These are phyloP conservation scores for Carex kokanica DNA, from an alignment of 176 grass and related monocot species.

Conservation along the genomic window DNA sequence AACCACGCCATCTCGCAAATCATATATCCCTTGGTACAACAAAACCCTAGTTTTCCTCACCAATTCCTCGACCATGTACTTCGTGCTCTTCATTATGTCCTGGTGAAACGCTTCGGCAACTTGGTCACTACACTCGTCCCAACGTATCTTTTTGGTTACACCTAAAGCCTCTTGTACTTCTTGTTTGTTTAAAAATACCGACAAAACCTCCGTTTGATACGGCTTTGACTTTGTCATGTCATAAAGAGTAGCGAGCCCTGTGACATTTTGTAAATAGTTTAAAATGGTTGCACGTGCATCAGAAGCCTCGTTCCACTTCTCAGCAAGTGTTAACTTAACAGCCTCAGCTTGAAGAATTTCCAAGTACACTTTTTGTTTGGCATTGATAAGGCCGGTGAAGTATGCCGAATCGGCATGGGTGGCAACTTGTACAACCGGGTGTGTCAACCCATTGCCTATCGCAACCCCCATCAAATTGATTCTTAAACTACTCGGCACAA, in stretches of 20 bases:
- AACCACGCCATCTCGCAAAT: conserved; percentile 44
- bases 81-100: conserved; percentile 71
- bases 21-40: conserved; percentile 52
- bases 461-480: conserved; percentile 50
- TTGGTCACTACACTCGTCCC: conserved; percentile 37
- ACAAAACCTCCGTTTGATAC: conserved; percentile 28
- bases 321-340: conserved; percentile 18
- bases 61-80: conserved; percentile 49
- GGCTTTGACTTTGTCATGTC: conserved; percentile 39
- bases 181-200: conserved; percentile 38
- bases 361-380: conserved; percentile 23
- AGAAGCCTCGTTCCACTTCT: conserved; percentile 34
- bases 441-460: conserved; percentile 64
- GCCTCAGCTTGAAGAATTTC: conserved; percentile 39
- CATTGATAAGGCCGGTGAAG: conserved; percentile 67
- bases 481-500: background rate
- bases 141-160: conserved; percentile 8
- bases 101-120: conserved; percentile 26
- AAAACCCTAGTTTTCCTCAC: conserved; percentile 36
- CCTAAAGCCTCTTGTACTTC: conserved; percentile 48
- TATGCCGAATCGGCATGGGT: conserved; percentile 59
- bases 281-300: conserved; percentile 28
- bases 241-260: conserved; percentile 37
- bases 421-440: conserved; percentile 51
- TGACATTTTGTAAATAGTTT: conserved; percentile 24